A percentile compares a stretch with the other conserved stretches of the same genome.
Conservation (phyloP, 2,329 filamentous ascomycete species). For the Trichoderma sp. region DNA sequence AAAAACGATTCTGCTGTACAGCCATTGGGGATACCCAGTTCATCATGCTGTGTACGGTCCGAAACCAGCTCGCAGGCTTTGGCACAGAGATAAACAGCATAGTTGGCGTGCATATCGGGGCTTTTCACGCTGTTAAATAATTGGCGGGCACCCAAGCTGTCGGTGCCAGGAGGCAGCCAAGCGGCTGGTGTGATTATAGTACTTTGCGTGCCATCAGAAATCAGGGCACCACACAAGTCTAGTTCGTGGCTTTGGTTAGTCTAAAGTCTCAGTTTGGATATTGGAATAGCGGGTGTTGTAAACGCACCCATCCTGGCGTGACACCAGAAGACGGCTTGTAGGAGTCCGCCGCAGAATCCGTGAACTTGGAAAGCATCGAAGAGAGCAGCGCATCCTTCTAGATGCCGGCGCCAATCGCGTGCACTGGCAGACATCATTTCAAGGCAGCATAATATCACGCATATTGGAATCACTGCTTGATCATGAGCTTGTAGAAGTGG, state of each 20-base stretch:
- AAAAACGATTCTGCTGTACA: constrained; percentile 47
- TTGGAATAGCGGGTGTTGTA: not conserved
- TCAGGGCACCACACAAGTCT: constrained; percentile 16
- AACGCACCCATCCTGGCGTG: constrained; percentile 19
- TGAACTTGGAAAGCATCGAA: constrained; percentile 17
- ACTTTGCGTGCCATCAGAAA: constrained; percentile 15
- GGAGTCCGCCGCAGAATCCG: constrained; percentile 10
- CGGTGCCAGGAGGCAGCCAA: constrained; percentile 6
- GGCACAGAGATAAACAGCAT: constrained; percentile 60
- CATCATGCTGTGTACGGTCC: constrained; percentile 52
- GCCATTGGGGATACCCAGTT: constrained; percentile 52
- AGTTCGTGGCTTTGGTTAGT: not conserved
- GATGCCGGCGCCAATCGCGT: constrained; percentile 11
- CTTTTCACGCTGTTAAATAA: not conserved
- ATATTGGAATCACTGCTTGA: constrained; percentile 17
- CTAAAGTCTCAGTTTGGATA: not conserved
- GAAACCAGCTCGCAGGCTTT: constrained; percentile 56
- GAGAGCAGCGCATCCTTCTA: constrained; percentile 19
- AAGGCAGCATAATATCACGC: constrained; percentile 19
- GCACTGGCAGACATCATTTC: constrained; percentile 24
- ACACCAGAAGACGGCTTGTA: constrained; percentile 20
- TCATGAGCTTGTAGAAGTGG: constrained; percentile 17
- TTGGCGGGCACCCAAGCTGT: not conserved
- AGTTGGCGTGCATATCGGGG: constrained; percentile 63
- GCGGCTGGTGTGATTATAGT: constrained; percentile 6